Evolutionary conservation across 148 eudicot genomes (phyloP).

Genomic region (Talinum fruticosum): DNA sequence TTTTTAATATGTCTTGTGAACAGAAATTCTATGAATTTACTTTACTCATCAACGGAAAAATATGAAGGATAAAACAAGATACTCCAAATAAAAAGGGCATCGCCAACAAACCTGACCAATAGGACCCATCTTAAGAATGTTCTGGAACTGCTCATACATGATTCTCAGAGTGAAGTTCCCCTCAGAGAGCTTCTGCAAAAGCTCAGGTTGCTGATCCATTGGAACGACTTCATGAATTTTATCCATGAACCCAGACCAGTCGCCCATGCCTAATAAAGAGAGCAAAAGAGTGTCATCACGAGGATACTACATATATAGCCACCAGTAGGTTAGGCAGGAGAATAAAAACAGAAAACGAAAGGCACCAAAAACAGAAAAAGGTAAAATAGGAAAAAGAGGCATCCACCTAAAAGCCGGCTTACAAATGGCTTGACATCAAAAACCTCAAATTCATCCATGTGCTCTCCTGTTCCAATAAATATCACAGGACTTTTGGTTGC

Average conservation of each 20-base stretch:
- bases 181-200: slow-evolving; percentile 89
- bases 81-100: slow-evolving; percentile 9
- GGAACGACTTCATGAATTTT: slow-evolving; percentile 96
- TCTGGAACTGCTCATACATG: slow-evolving; percentile 95
- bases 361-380: background rate
- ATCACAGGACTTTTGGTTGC: slow-evolving; percentile 99
- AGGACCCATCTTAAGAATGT: slow-evolving; percentile 89
- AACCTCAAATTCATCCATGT: slow-evolving; percentile 98
- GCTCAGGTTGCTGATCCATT: slow-evolving; percentile 97
- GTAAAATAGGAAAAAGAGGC: slow-evolving; percentile 1
- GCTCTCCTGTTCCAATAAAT: slow-evolving; percentile 98
- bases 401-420: slow-evolving; percentile 88
- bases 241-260: slow-evolving; percentile 96
- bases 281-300: background rate
- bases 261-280: slow-evolving; percentile 67
- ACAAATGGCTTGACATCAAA: slow-evolving; percentile 99
- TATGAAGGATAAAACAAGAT: background rate
- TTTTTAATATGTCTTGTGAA: background rate
- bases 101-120: slow-evolving; percentile 71
- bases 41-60: background rate
- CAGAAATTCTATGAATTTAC: background rate
- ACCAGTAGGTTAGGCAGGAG: too few species aligned
- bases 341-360: background rate
- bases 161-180: slow-evolving; percentile 86
- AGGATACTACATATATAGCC: background rate